phyloP scores from a whole-genome alignment of 805 yeast species.

The Candida lessepsii region DNA sequence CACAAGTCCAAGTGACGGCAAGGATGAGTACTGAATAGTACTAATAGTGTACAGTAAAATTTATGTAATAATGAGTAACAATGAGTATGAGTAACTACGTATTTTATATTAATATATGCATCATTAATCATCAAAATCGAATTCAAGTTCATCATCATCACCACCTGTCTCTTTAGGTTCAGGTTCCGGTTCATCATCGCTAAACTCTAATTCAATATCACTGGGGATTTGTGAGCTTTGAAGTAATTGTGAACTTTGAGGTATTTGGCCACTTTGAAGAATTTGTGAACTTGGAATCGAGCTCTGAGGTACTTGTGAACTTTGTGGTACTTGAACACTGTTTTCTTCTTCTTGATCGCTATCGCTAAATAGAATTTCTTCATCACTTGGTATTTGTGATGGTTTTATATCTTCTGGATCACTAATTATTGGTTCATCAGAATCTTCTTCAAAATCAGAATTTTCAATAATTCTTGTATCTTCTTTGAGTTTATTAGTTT shows the following conservation, averaged over 20 bases:
- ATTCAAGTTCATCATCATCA: slow-evolving; percentile 8
- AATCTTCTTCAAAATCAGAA: background rate
- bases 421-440: background rate
- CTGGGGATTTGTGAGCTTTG: slow-evolving; percentile 9
- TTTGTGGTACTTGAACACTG: slow-evolving; percentile 3
- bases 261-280: no score
- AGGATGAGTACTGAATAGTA: slow-evolving; percentile 33
- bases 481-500: background rate
- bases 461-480: background rate
- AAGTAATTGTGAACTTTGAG: background rate
- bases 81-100: no score
- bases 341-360: background rate
- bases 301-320: no score
- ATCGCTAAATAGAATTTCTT: slow-evolving; percentile 6
- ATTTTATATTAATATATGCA: slow-evolving; percentile 1
- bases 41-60: background rate
- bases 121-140: slow-evolving; percentile 6
- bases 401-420: background rate
- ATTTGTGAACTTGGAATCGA: no score
- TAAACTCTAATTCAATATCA: slow-evolving; percentile 11
- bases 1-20: slow-evolving; percentile 44
- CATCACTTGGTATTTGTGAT: slow-evolving; percentile 9
- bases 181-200: background rate
- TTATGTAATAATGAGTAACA: background rate
- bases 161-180: background rate